A percentile compares a stretch with the other conserved stretches of the same genome.
phyloP scores from a whole-genome alignment of 176 grass and related monocot genomes.

The Oryza rufipogon region DNA sequence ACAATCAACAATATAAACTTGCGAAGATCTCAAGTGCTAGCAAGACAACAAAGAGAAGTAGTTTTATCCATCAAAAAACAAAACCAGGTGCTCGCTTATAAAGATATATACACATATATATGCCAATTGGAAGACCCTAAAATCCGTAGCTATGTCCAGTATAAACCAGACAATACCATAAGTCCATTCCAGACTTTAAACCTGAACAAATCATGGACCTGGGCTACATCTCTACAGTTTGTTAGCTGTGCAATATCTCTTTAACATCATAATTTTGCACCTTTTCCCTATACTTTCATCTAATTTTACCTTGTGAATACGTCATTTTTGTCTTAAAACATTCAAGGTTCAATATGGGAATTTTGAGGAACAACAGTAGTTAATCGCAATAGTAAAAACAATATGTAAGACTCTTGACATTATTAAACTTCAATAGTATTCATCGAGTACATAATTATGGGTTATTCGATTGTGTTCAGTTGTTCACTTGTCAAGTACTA shows the following conservation, averaged over 20 bases:
- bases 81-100: constrained; percentile 2
- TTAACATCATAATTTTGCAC: not conserved
- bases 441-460: not conserved
- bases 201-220: not conserved
- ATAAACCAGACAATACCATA: constrained; percentile 15
- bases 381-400: not conserved
- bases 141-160: not conserved
- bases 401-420: constrained; percentile 9
- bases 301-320: not conserved
- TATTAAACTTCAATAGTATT: constrained; percentile 2
- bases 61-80: constrained; percentile 14
- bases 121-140: constrained; percentile 1
- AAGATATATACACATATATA: not conserved
- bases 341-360: not conserved
- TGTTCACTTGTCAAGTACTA: not conserved
- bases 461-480: not conserved
- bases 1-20: constrained; percentile 32
- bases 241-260: constrained; percentile 7
- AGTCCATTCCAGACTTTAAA: not conserved
- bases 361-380: not conserved
- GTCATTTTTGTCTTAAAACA: not conserved
- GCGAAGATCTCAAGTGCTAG: not conserved
- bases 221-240: not conserved
- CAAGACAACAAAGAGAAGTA: not conserved
- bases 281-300: not conserved